Evolutionary conservation across 345 rosid species (phyloP).

Genomic region (Ricinus communis): DNA sequence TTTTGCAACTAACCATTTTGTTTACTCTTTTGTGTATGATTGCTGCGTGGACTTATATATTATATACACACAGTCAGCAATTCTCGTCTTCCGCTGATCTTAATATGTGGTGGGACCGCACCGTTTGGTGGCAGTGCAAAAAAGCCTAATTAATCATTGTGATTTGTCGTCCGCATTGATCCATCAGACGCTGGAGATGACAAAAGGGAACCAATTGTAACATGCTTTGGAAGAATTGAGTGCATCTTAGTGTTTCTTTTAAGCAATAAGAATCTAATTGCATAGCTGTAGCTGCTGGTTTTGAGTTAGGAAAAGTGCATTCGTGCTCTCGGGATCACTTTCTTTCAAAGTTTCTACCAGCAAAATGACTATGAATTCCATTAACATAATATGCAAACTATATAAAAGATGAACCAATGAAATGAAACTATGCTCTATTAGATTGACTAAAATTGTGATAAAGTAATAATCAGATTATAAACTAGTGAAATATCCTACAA

Average conservation of each 20-base stretch:
- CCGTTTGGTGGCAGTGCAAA: slow-evolving; percentile 17
- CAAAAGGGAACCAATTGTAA: too few relatives aligned
- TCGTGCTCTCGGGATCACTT: neutral
- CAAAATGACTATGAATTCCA: too few relatives aligned
- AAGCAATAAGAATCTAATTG: neutral
- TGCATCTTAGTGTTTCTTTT: neutral
- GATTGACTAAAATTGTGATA: too few relatives aligned
- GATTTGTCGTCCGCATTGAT: neutral
- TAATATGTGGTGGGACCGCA: slow-evolving; percentile 11
- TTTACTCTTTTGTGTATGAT: slow-evolving; percentile 19
- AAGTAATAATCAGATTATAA: too few relatives aligned
- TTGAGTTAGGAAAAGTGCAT: neutral
- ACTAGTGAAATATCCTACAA: too few relatives aligned
- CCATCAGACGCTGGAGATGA: slow-evolving; percentile 11
- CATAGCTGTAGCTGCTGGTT: neutral
- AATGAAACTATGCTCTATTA: too few relatives aligned
- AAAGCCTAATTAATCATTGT: slow-evolving; percentile 15
- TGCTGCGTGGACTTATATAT: neutral
- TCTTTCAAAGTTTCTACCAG: neutral
- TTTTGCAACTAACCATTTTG: neutral
- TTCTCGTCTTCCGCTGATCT: neutral
- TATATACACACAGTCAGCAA: too few relatives aligned
- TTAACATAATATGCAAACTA: too few relatives aligned
- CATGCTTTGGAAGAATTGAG: neutral
- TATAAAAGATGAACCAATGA: too few relatives aligned